Evolutionary conservation across 2,329 filamentous ascomycete species (phyloP).

Genomic region (Dactylonectria estremocensis): DNA sequence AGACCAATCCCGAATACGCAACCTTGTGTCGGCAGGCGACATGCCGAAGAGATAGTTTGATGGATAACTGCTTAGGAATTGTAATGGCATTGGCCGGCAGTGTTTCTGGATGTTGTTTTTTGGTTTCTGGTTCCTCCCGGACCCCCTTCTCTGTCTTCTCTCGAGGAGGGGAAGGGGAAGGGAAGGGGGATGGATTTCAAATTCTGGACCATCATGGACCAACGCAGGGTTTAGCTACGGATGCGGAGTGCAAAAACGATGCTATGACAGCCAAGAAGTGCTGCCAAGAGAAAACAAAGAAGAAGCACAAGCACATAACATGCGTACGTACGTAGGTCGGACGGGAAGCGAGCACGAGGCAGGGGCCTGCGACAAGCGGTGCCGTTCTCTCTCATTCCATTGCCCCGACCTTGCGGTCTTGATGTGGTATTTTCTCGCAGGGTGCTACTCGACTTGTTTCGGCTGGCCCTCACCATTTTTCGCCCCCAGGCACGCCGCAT

Average conservation of each 20-base stretch:
- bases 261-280: background rate
- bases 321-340: no score
- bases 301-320: background rate
- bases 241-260: background rate
- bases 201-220: conserved; percentile 3
- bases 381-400: background rate
- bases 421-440: conserved; percentile 14
- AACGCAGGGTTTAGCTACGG: background rate
- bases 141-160: background rate
- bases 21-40: background rate
- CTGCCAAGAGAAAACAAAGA: background rate
- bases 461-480: conserved; percentile 28
- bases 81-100: background rate
- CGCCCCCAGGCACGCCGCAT: background rate
- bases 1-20: conserved; percentile 1
- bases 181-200: background rate
- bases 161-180: background rate
- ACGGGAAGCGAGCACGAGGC: background rate
- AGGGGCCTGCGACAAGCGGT: conserved; percentile 1
- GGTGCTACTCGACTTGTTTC: conserved; percentile 29
- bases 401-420: background rate
- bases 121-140: background rate
- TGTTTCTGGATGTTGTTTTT: background rate
- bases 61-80: background rate
- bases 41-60: background rate